These are phyloP conservation scores for Prunus kanzakura DNA, from an alignment of 306 rosid species.

Conservation along the genomic window DNA sequence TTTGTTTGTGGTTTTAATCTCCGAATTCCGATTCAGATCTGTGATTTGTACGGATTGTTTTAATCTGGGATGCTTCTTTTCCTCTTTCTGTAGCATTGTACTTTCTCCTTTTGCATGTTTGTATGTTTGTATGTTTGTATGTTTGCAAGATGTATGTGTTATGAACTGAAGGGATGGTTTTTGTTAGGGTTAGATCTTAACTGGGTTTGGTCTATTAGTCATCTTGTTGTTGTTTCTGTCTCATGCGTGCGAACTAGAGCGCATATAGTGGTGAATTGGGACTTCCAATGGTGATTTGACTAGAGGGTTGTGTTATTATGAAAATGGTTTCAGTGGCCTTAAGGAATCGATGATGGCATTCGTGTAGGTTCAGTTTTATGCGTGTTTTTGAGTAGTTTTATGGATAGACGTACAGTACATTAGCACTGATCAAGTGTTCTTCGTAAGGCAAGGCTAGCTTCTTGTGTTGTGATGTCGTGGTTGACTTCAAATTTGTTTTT, in stretches of 20 bases:
- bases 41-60: background rate
- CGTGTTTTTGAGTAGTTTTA: slow-evolving; percentile 5
- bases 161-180: background rate
- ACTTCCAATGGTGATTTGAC: background rate
- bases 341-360: background rate
- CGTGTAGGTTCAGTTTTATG: background rate
- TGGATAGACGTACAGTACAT: background rate
- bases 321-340: background rate
- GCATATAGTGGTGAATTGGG: background rate
- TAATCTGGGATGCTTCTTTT: background rate
- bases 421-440: background rate
- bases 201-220: background rate
- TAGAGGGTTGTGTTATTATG: background rate
- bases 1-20: slow-evolving; percentile 1
- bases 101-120: background rate
- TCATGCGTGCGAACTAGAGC: no score
- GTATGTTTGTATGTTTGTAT: slow-evolving; percentile 13
- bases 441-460: background rate
- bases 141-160: background rate
- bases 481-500: background rate
- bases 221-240: background rate
- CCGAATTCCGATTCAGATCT: slow-evolving; percentile 47
- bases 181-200: slow-evolving; percentile 24
- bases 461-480: background rate
- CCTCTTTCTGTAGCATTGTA: background rate